Base-by-base conservation (phyloP, 345 rosid genomes). In the Triadica sebifera region DNA sequence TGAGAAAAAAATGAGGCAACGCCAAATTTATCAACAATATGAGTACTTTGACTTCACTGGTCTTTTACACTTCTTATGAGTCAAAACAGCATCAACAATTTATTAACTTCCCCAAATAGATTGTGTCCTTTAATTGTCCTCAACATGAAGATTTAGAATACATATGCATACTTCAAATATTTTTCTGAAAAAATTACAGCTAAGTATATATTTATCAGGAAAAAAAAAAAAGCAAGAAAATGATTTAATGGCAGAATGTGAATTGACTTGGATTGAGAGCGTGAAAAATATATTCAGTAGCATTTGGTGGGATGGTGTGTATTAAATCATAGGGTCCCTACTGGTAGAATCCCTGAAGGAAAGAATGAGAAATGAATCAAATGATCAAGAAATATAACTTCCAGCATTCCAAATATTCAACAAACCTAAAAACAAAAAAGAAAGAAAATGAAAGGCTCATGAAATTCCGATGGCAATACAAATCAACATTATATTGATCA, bases 221-320 rank as follows among this genome's bases (percentile, higher is more conserved):
- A 8, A 34, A 75, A 49, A 63, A 39, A 15, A 5, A 52, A 74
- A 16, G 41, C 60, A 62, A 19, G 61, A 71, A 65, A 45, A 62
- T 7, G 16, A 6, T 20, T 46, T 20, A 34, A 66, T 38, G 46
- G 51, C 58, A 37, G 56, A 16, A 24, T 2, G 39, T 41, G 19
- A 69, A 75, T 68, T 84, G 85, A 91, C 89, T 86, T 75, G 90
- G 91, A 64, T 83, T 87, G 71, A 87, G 90, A 74, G 90, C 90
- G 67, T 85, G 91, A 76, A 89, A 82, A 77, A 87, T 85, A 77
- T 89, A 89, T 68, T 87, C 84, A 12, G 90, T 82, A 64, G 85
- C 87, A 76, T 89, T 89, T 38, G 78, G 85, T 8, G 91, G 89
- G 59, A 89, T 12, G 11, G 85, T 82, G 10, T 86, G 82, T 19